Base-by-base conservation (phyloP, 2,329 filamentous ascomycete genomes). In the Ophiobolus disseminans region DNA sequence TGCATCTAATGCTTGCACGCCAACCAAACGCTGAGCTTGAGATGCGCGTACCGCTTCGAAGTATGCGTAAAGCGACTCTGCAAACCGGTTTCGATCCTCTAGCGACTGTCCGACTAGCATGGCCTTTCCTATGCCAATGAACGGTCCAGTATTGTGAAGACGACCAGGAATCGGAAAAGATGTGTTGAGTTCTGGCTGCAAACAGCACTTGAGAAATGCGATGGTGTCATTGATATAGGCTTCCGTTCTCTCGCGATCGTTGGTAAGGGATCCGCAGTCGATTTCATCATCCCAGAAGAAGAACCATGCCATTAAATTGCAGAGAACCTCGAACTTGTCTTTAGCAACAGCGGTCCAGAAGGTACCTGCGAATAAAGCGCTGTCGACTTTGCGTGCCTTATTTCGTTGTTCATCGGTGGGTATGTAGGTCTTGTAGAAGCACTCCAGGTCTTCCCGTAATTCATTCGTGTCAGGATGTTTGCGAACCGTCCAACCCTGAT, bases 281-380 rank as follows among this genome's bases (percentile, higher is more conserved):
- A 53, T 53, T 5, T 53, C 50, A 26, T 53, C 50, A 19, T 53
- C 50, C 50, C 50, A 53, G 21, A 53, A 53, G 20, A 53, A 53
- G 34, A 53, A 50, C 50, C 50, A 4, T 28, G 23, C 16, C 5
- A 14, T 5, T 5, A 45, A 28, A 3, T 9, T 28, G 3, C n/a
- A n/a, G n/a, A 28, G 25, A 3, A 28, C 25, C 9, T 10, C 9
- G 5, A 28, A n/a, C 8, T 37, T 50, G 5, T 53, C 38, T 19
- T 9, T 26, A 8, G 41, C 26, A 10, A 50, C 50, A 38, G 38
- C 40, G 8, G 37, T 41, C 38, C 42, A 53, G 25, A 53, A 53
- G 11, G 45, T 25, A 20, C 46, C 50, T 11, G 28, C 26, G 23
- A 46, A 53, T 11, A 50, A 46, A 5, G 32, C 50, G 13, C 39